Evolutionary conservation across 2,329 filamentous ascomycete species (phyloP).

Genomic region (Orbilia brochopaga): DNA sequence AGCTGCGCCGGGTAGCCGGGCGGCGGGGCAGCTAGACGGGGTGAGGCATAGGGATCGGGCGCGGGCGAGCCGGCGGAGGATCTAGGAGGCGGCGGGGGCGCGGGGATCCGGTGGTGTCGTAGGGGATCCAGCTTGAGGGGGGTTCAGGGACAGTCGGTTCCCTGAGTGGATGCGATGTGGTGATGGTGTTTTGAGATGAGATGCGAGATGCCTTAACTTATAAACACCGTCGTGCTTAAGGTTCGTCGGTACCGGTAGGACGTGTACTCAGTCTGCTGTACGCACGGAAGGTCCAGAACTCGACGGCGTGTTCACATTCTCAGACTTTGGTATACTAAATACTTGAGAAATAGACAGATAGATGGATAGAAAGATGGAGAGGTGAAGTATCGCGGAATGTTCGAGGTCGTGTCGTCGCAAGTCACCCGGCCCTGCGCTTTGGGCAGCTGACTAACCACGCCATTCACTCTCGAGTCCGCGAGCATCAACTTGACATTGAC

Average conservation of each 20-base stretch:
- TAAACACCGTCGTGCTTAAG: not conserved
- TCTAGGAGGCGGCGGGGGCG: constrained; percentile 40
- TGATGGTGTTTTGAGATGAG: constrained; percentile 24
- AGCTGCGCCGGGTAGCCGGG: constrained; percentile 43
- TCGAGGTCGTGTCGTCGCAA: constrained; percentile 17
- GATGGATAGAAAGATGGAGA: not conserved
- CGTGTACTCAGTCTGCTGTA: no score
- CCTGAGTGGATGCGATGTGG: constrained; percentile 16
- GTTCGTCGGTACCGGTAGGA: not conserved
- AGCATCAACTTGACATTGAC: no score
- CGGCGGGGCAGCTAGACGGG: constrained; percentile 46
- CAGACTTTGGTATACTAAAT: no score
- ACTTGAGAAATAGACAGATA: no score
- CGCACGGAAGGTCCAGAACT: no score
- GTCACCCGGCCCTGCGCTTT: constrained; percentile 48
- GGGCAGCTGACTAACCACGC: constrained; percentile 10
- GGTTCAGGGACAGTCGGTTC: constrained; percentile 1
- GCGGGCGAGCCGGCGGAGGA: constrained; percentile 39
- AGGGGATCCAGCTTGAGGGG: constrained; percentile 49
- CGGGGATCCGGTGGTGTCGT: constrained; percentile 49
- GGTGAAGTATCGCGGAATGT: not conserved
- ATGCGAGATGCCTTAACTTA: constrained; percentile 21
- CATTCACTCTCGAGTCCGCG: not conserved
- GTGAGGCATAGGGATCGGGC: constrained; percentile 42
- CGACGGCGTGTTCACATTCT: no score